These are phyloP conservation scores for apple (Malus domestica) DNA, from an alignment of 306 rosid species.

Conservation along the genomic window ASM211411v1 NC_041798.1:21891501-21892000, in stretches of 20 bases:
- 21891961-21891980: too few relatives aligned
- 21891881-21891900: too few relatives aligned
- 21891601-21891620: rapidly evolving
- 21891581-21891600: neutral
- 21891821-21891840: neutral
- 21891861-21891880: too few relatives aligned
- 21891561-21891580: neutral
- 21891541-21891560: neutral
- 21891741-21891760: neutral
- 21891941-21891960: too few relatives aligned
- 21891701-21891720: rapidly evolving
- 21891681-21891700: neutral
- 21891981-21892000: too few relatives aligned
- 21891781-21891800: neutral
- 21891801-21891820: neutral
- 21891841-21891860: too few relatives aligned
- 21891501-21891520: rapidly evolving
- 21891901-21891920: too few relatives aligned
- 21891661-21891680: too few relatives aligned
- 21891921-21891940: too few relatives aligned
- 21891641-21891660: rapidly evolving
- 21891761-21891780: rapidly evolving
- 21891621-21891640: rapidly evolving
- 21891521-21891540: rapidly evolving
- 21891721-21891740: neutral